phyloP scores from a whole-genome alignment of 1,284 basidiomycete species.

The Ustilago lituana region DNA sequence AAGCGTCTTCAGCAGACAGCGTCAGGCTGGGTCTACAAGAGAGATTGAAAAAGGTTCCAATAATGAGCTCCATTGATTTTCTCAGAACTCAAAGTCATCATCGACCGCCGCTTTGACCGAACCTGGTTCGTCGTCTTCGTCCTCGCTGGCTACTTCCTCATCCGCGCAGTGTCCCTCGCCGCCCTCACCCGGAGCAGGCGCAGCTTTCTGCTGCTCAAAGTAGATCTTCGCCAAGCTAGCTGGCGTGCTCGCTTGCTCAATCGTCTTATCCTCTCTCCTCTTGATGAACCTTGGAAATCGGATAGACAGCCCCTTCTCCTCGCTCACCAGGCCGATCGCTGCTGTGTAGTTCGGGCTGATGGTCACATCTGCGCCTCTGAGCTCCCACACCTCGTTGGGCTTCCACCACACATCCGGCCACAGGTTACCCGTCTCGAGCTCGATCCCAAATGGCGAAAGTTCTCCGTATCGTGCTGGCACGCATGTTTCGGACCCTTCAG shows the following conservation, averaged over 20 bases:
- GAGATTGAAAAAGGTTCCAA: no score
- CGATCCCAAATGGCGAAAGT: constrained; percentile 36
- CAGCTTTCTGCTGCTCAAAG: constrained; percentile 50
- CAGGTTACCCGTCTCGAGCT: constrained; percentile 71
- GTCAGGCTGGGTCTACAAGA: no score
- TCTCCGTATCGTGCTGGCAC: constrained; percentile 25
- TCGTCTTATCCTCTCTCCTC: constrained; percentile 54
- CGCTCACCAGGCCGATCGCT: constrained; percentile 75
- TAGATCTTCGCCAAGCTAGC: constrained; percentile 57
- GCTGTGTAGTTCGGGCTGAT: constrained; percentile 88
- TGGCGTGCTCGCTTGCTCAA: constrained; percentile 54
- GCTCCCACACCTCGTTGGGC: constrained; percentile 78
- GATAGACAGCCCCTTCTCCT: constrained; percentile 73
- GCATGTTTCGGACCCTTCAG: constrained; percentile 40
- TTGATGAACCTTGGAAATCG: constrained; percentile 69
- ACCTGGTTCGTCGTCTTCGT: background rate
- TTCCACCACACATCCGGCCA: constrained; percentile 78
- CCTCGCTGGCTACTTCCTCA: constrained; percentile 21
- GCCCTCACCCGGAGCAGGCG: constrained; percentile 16
- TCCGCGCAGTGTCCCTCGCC: constrained; percentile 9
- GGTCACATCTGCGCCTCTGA: constrained; percentile 83
- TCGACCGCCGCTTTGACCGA: constrained; percentile 5
- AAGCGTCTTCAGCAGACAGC: no score
- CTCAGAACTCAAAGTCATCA: constrained; percentile 30
- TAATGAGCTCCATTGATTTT: no score